Evolutionary conservation across 2,329 filamentous ascomycete genomes (phyloP).

Genomic region (Aureobasidium uvarum): DNA sequence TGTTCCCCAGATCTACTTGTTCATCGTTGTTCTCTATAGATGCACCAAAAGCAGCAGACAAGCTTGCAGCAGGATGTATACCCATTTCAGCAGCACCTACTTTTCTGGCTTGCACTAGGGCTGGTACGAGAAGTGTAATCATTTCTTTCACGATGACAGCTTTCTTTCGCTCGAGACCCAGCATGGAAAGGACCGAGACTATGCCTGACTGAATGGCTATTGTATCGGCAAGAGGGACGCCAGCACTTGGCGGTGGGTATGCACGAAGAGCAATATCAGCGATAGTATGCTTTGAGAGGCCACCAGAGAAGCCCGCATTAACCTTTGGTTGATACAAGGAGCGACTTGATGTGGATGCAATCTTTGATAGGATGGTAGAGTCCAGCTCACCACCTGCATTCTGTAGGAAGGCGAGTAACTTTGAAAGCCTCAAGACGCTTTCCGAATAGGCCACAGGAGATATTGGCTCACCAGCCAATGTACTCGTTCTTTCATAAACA

Average conservation of each 20-base stretch:
- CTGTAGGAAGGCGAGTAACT: slow-evolving; percentile 66
- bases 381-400: slow-evolving; percentile 63
- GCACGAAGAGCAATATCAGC: slow-evolving; percentile 65
- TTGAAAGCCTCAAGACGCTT: slow-evolving; percentile 69
- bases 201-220: slow-evolving; percentile 81
- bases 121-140: slow-evolving; percentile 76
- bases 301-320: slow-evolving; percentile 20
- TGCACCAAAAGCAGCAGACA: slow-evolving; percentile 65
- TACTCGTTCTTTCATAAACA: slow-evolving; percentile 67
- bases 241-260: slow-evolving; percentile 61
- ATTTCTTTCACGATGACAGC: slow-evolving; percentile 86
- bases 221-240: slow-evolving; percentile 71
- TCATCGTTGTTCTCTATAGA: slow-evolving; percentile 1
- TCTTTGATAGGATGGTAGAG: slow-evolving; percentile 53
- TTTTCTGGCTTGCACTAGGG: slow-evolving; percentile 85
- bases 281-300: slow-evolving; percentile 50
- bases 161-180: slow-evolving; percentile 85
- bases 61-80: slow-evolving; percentile 86
- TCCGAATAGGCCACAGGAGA: slow-evolving; percentile 71
- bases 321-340: slow-evolving; percentile 18
- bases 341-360: slow-evolving; percentile 37
- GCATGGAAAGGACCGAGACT: slow-evolving; percentile 73
- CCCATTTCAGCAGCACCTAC: slow-evolving; percentile 93
- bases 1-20: slow-evolving; percentile 13
- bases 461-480: slow-evolving; percentile 63